These are phyloP conservation scores for Cyanidioschyzon merolae DNA, from an alignment of 23 red algal species.

Conservation along the genomic window DNA sequence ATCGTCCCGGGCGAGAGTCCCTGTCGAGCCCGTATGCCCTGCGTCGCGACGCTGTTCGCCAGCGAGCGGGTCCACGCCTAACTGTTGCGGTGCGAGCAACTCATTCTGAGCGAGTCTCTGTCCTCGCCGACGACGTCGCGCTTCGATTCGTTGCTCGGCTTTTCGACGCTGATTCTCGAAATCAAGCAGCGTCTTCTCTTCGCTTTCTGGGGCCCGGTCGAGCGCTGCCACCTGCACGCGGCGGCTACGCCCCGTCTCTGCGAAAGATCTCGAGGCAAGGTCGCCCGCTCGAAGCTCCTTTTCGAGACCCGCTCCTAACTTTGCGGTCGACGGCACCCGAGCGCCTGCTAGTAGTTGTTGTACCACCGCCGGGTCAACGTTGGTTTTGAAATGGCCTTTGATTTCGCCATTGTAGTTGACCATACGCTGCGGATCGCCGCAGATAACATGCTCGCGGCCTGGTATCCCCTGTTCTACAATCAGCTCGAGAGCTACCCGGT, in stretches of 20 bases:
- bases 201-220: constrained; percentile 22
- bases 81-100: background rate
- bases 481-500: background rate
- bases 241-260: background rate
- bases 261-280: background rate
- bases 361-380: background rate
- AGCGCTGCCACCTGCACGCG: constrained; percentile 19
- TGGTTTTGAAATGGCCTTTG: background rate
- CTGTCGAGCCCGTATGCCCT: background rate
- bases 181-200: constrained; percentile 19
- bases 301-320: background rate
- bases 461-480: background rate
- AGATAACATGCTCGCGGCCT: background rate
- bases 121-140: constrained; percentile 15
- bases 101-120: background rate
- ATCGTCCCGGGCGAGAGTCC: background rate
- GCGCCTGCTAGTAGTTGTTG: background rate
- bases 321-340: background rate
- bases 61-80: background rate
- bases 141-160: constrained; percentile 23
- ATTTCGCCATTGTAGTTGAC: constrained; percentile 6
- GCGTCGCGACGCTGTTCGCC: background rate
- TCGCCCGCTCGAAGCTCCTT: background rate
- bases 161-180: constrained; percentile 17
- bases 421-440: background rate